These are phyloP conservation scores for Corymbia citriodora DNA, from an alignment of 441 rosid species.

Conservation along the genomic window DNA sequence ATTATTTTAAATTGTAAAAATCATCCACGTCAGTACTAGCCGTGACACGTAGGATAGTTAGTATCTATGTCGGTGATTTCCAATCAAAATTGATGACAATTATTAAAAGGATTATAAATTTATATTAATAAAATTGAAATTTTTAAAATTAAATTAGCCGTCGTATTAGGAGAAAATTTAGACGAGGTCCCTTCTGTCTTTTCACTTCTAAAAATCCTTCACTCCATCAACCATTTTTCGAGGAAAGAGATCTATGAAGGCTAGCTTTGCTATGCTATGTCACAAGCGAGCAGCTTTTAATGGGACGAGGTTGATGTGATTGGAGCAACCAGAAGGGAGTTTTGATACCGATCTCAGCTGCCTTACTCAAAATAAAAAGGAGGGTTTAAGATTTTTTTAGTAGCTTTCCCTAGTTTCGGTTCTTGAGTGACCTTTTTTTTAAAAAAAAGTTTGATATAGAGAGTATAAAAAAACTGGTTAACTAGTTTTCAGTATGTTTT, in stretches of 20 bases:
- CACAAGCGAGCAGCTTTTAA: no score
- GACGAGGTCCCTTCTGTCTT: no score
- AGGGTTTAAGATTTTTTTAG: neutral
- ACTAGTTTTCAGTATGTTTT: neutral
- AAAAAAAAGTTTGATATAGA: neutral
- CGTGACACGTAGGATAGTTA: rapidly evolving
- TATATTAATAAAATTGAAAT: neutral
- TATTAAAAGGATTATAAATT: neutral
- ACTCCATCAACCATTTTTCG: no score
- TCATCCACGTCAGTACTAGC: rapidly evolving
- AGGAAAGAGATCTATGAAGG: no score
- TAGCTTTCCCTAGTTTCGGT: neutral
- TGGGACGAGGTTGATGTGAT: no score
- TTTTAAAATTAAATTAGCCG: neutral
- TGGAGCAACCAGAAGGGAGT: no score
- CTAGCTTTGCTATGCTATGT: no score
- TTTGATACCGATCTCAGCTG: no score
- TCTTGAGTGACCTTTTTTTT: neutral
- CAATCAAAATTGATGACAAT: neutral
- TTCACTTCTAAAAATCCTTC: no score
- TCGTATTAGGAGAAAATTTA: neutral
- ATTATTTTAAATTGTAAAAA: neutral
- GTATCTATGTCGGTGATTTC: rapidly evolving
- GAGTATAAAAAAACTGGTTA: neutral
- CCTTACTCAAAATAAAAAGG: no score